Conservation (phyloP, 352 stramenopile genomes). For the Globisporangium okanoganense region DNA sequence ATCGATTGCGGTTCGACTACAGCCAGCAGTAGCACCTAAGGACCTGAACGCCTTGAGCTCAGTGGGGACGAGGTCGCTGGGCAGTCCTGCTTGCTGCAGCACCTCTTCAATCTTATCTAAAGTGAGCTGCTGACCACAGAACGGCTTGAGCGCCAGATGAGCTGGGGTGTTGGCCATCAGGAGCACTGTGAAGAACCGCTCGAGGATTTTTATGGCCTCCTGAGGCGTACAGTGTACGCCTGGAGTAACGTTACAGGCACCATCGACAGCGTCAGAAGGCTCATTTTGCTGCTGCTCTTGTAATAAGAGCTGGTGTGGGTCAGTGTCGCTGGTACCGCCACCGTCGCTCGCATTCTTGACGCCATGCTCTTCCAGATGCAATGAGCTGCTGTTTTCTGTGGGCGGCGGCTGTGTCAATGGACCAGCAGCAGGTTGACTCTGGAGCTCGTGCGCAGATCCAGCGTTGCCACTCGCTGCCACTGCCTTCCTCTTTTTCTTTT, state of each 20-base stretch:
- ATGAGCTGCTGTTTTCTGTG: not conserved
- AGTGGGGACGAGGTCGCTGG: constrained; percentile 6
- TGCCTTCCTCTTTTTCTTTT: constrained; percentile 14
- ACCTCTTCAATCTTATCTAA: constrained; percentile 5
- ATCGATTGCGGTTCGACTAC: not conserved
- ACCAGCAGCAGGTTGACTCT: not conserved
- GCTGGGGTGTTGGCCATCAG: constrained; percentile 18
- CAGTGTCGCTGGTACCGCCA: not conserved
- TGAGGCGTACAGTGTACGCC: not conserved
- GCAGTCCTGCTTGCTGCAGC: constrained; percentile 9
- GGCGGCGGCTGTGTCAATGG: not conserved
- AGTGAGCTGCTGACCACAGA: not conserved
- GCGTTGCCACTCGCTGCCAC: not conserved
- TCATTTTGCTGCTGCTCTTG: not conserved
- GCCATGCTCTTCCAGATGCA: not conserved
- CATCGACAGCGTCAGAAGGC: no score
- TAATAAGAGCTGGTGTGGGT: not conserved
- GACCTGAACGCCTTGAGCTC: constrained; percentile 13
- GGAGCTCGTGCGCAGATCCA: no score
- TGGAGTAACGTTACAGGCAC: not conserved
- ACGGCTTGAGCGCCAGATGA: constrained; percentile 13
- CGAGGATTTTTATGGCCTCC: constrained; percentile 13
- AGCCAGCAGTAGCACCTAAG: not conserved
- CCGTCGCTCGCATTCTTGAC: not conserved
- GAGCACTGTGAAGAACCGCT: constrained; percentile 26